These are phyloP conservation scores for Excoecaria agallocha DNA, from an alignment of 345 rosid genomes.

Conservation along the genomic window DNA sequence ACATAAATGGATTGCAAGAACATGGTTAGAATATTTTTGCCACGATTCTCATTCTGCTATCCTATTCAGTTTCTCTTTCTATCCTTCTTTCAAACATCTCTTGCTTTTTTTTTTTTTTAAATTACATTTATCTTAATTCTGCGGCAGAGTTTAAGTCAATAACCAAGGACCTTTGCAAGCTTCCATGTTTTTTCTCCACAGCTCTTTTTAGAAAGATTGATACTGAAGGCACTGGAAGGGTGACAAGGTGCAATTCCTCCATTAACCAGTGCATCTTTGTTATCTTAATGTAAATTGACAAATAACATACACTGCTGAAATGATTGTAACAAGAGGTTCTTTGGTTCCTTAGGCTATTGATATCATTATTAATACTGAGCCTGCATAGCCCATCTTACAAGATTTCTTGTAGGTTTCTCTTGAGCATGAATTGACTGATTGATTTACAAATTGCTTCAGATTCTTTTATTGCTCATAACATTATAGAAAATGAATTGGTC, in stretches of 20 bases:
- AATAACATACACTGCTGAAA: neutral
- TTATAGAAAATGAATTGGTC: neutral
- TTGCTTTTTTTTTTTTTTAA: neutral
- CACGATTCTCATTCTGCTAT: conserved; percentile 1
- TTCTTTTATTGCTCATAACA: neutral
- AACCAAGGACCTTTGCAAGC: conserved; percentile 83
- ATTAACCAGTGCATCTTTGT: neutral
- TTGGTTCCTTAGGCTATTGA: neutral
- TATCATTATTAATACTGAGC: neutral
- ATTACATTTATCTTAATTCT: neutral
- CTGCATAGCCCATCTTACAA: neutral
- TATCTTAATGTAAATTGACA: neutral
- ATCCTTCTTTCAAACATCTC: conserved; percentile 18
- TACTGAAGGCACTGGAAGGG: conserved; percentile 47
- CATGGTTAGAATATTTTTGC: conserved; percentile 44
- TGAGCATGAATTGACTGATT: neutral
- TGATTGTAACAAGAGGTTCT: neutral
- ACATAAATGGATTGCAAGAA: conserved; percentile 62
- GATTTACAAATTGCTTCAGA: neutral
- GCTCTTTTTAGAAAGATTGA: conserved; percentile 76
- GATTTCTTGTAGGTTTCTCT: neutral
- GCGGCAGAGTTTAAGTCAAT: conserved; percentile 71
- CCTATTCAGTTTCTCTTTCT: neutral
- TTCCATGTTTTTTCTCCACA: conserved; percentile 80
- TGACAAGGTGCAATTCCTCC: conserved; percentile 49